Evolutionary conservation across 352 stramenopile genomes (phyloP).

Genomic region (Phytopythium cucurbitacearum): DNA sequence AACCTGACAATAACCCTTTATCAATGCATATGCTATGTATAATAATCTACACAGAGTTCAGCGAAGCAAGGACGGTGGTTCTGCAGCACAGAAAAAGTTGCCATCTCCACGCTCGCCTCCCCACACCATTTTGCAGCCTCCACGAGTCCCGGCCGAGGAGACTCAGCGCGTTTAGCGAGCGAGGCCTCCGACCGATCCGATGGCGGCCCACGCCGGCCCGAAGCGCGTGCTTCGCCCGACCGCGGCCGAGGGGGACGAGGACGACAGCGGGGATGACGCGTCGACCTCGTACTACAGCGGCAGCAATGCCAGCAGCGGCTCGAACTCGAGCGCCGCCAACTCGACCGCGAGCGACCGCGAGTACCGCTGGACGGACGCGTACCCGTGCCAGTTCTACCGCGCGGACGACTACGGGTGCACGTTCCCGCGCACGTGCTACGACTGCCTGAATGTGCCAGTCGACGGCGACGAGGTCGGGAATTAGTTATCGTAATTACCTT

Average conservation of each 20-base stretch:
- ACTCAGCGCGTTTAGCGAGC: no score
- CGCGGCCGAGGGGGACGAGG: constrained; percentile 4
- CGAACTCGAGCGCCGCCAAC: constrained; percentile 9
- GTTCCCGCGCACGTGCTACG: constrained; percentile 43
- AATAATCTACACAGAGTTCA: no score
- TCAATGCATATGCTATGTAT: no score
- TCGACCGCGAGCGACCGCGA: constrained; percentile 1
- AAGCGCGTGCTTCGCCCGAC: neutral
- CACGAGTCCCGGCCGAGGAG: no score
- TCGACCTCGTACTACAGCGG: constrained; percentile 6
- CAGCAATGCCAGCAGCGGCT: constrained; percentile 3
- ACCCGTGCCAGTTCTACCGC: constrained; percentile 22
- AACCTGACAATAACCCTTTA: no score
- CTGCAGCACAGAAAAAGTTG: no score
- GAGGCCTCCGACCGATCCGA: no score
- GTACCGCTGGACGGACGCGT: constrained; percentile 16
- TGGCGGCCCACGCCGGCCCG: no score
- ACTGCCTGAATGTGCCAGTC: constrained; percentile 58
- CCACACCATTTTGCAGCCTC: no score
- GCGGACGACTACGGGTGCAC: constrained; percentile 26
- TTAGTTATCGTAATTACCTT: constrained; percentile 1
- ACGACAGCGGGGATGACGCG: constrained; percentile 3
- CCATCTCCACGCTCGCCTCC: no score
- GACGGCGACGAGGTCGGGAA: constrained; percentile 13
- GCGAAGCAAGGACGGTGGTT: no score